Evolutionary conservation across 768 basidiomycete species (phyloP).

Genomic region (Rhodotorula paludigena): DNA sequence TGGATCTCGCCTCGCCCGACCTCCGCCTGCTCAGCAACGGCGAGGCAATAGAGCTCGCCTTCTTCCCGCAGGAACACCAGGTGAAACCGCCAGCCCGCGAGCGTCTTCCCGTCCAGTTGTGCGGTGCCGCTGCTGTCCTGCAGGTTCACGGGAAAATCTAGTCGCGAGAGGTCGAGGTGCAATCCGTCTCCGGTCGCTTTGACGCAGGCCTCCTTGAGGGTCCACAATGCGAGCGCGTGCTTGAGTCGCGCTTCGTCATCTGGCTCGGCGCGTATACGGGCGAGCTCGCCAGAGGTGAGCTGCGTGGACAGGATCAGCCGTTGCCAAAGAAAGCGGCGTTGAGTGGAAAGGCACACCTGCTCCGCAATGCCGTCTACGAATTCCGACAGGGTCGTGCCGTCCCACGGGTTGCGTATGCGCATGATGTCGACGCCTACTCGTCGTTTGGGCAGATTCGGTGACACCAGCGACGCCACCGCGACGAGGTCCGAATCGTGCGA

Average conservation of each 20-base stretch:
- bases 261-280: rapidly evolving
- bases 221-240: conserved; percentile 30
- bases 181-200: conserved; percentile 33
- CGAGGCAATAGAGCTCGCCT: background rate
- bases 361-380: conserved; percentile 19
- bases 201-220: conserved; percentile 37
- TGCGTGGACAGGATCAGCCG: background rate
- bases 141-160: conserved; percentile 12
- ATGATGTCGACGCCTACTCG: conserved; percentile 29
- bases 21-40: background rate
- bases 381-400: conserved; percentile 2
- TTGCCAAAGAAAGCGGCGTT: background rate
- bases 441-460: background rate
- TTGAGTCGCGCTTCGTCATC: background rate
- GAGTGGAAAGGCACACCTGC: conserved; percentile 4
- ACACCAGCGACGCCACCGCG: background rate
- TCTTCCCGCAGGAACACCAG: no score
- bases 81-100: background rate
- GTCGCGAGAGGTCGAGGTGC: conserved; percentile 13
- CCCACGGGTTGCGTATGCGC: conserved; percentile 26
- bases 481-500: conserved; percentile 17
- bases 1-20: background rate
- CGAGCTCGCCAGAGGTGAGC: conserved; percentile 8
- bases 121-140: background rate
- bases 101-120: background rate